Evolutionary conservation across 805 yeast genomes (phyloP), one percentile per base, ranked within the genome.

Genomic region (Wickerhamomyces bovis): DNA sequence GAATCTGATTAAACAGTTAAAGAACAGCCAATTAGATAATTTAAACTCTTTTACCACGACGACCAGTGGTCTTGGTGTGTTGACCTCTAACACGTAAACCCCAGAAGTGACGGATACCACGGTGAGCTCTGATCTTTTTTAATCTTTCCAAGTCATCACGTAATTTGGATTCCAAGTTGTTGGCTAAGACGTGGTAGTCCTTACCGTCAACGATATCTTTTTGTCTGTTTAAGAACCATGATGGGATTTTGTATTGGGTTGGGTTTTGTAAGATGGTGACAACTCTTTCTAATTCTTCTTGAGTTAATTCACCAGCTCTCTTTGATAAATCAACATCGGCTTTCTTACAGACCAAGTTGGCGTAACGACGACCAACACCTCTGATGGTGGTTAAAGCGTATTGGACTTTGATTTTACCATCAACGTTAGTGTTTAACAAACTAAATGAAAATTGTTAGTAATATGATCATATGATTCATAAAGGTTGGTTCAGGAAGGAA

Each of bases 51-150:
- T 74, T 77, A 67, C 83, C 83, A 69, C 96, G 90, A 82, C 99
- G 89, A 76, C 97, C 95, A 68, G 99, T 94, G 75, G 99, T 92
- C 87, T 94, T 94, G 85, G 99, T 94, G 83, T 94, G 99, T 83
- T 94, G 99, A 81, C 99, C 99, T 85, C 99, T 89, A 77, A 95
- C 99, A 83, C 94, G 94, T 75, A 94, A 81, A 75, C 97, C 97
- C 98, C 97, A 94, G 92, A 84, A 90, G 83, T 94, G 99, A 85
- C 99, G 89, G 77, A 94, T 85, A 92, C 99, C 99, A 80, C 98
- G 84, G 94, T 94, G 99, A 71, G 98, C 81, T 85, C 99, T 95
- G 86, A 95, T 94, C 81, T 94, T 94, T 96, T 95, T 95, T 78
- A 94, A 83, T 85, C 98, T 92, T 83, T 94, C 99, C 76, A 94